Evolutionary conservation across 257 asterid genomes (phyloP), one percentile per base, ranked within the genome.

Genomic region (Coffea eugenioides): DNA sequence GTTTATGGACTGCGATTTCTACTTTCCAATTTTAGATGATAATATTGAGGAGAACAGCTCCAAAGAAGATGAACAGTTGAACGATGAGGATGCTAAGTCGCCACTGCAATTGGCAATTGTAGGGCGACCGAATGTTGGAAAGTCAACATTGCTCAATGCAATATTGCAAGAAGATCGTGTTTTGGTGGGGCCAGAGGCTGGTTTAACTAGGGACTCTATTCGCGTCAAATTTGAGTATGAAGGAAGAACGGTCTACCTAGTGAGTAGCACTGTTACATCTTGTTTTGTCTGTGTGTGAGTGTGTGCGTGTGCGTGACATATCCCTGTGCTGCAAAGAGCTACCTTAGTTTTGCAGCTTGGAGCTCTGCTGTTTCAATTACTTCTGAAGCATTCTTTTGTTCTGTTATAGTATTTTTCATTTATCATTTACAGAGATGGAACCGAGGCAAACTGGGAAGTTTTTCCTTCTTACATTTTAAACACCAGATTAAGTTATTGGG

Each of bases 141-240:
- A 95, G 85, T 95, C 99, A 46, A 95, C 99, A n/a, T 85, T 93
- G 86, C 85, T 95, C 70, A 95, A 95, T 88, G 90, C 99, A 56
- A 81, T 95, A 83, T 87, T 95, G 84, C 97, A 91, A 88, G 97
- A 94, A 86, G 91, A 95, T 66, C 97, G 99, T 61, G 98, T 93
- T 80, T 83, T 95, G 90, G 98, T 95, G 77, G 99, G 97, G 54
- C 99, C 98, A 39, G 99, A 93, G 85, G 98, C 98, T 83, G 98
- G 99, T 81, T 88, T 95, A 90, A 95, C 98, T 69, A 91, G 98
- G 88, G 99, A 95, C 86, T 93, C 99, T 69, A 91, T 95, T 71
- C 88, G 97, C 27, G 97, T 93, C 83, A 88, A 95, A 73, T 95
- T 93, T 82, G 87, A 90, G 86, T 91, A 91, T 48, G 94, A 93